Evolutionary conservation across 2,329 filamentous ascomycete species (phyloP), one percentile per base, ranked within the genome.

Genomic region (Cladophialophora yegresii): DNA sequence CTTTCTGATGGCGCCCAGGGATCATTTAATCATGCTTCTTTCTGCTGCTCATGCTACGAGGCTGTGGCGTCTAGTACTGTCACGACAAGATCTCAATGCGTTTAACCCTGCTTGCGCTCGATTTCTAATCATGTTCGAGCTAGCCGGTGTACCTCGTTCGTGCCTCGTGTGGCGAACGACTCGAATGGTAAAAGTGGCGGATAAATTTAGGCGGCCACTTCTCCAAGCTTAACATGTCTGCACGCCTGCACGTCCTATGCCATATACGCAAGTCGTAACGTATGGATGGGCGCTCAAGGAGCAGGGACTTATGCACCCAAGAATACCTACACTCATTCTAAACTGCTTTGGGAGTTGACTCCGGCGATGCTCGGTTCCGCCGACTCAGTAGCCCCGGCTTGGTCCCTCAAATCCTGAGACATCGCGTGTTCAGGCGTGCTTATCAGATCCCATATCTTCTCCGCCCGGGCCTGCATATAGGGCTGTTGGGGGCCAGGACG

Each of bases 401-500:
- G 23, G 47, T 22, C 23, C 47, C 47, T 54, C 28, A 20, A 33
- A 23, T 30, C 12, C 28, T 54, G 30, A 54, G 30, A 33, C 20
- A 54, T 54, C 51, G 4, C 12, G 28, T 28, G 6, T 36, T 59
- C 32, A 33, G 20, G 20, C 40, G 20, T 58, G 45, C 57, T 51
- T 6, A 51, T 22, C 30, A 50, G 45, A 40, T 53, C 45, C n/a
- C 30, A 33, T 30, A 30, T 51, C 33, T 13, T 3, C n/a, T 43
- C n/a, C 22, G 22, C 28, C 5, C 8, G 45, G 56, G 28, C 45
- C 57, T 45, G 57, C 30, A 58, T 26, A 51, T 53, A 51, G 45
- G 56, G 56, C 56, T 58, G 56, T 58, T 30, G 43, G 45, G 45
- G 56, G 56, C 26, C 45, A 40, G 47, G 47, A 40, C 20, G 20